These are phyloP conservation scores for Mortierella antarctica DNA, from an alignment of 192 early-diverging fungal species.

Conservation along the genomic window DNA sequence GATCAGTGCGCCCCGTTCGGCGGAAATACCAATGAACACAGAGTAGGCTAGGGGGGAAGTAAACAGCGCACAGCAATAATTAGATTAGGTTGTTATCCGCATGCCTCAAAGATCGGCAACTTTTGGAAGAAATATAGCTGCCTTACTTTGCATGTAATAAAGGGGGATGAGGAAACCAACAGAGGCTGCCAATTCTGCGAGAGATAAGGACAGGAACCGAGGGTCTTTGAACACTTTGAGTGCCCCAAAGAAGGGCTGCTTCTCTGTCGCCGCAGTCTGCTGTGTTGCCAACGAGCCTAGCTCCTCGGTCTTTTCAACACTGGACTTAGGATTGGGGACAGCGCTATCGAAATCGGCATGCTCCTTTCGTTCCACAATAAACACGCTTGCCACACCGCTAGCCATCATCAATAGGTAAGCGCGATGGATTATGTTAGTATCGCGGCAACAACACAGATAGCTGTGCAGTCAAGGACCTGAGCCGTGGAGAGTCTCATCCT, in stretches of 20 bases:
- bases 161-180: constrained; percentile 59
- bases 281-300: background rate
- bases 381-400: constrained; percentile 44
- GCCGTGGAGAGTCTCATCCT: background rate
- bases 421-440: constrained; percentile 8
- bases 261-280: background rate
- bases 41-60: constrained; percentile 63
- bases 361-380: constrained; percentile 42
- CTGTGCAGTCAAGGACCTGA: background rate
- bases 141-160: constrained; percentile 58
- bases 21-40: constrained; percentile 66
- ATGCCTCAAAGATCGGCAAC: background rate
- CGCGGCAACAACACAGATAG: background rate
- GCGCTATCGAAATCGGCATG: constrained; percentile 4
- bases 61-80: constrained; percentile 12
- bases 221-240: constrained; percentile 45
- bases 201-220: constrained; percentile 48
- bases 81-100: background rate
- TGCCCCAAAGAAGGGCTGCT: constrained; percentile 28
- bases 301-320: background rate
- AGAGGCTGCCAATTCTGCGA: constrained; percentile 45
- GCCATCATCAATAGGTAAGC: constrained; percentile 1
- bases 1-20: constrained; percentile 68
- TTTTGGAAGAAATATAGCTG: background rate
- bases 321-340: background rate